Evolutionary conservation across 371 early-diverging fungal genomes (phyloP), one percentile per base, ranked within the genome.

Genomic region (Mortierella sp.): DNA sequence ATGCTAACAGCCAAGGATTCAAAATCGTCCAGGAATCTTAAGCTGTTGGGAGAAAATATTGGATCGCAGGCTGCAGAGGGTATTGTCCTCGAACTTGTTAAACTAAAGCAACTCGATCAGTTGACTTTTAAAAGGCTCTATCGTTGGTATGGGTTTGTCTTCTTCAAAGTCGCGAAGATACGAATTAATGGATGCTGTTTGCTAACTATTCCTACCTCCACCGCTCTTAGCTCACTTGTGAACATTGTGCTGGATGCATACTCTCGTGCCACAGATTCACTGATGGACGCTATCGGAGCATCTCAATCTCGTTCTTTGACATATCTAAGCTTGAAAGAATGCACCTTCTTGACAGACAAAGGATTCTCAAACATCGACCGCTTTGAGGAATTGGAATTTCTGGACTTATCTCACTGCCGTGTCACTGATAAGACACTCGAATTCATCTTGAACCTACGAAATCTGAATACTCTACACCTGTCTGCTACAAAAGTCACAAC

Each of bases 371-470:
- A 81, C 38, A 69, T 81, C 41, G 48, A 58, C 2, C 70, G 59
- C 28, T 69, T 81, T 63, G 75, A 69, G 22, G 61, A 69, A 53
- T 63, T 81, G 50, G 82, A 81, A 21, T 75, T 62, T 66, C 60
- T 81, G 36, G 82, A 81, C 19, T 57, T 81, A 19, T 81, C 82
- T 0, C 69, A 69, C 64, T 81, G 82, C n/a, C 76, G 82, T 15
- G 58, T 76, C 48, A 81, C 82, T 0, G 76, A 81, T 57, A 75
- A 72, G 53, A 69, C 76, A 4, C 70, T 81, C 3, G 72, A 63
- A 22, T 75, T 69, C 52, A 72, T 55, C 0, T 61, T 65, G 15
- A 62, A 72, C 36, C 63, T 81, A n/a, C 59, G 63, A 2, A 45
- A 72, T 33, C 19, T 81, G 60, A 58, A 33, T n/a, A 63, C 72